phyloP scores from a whole-genome alignment of 768 basidiomycete species.

The Lactarius trivialis region DNA sequence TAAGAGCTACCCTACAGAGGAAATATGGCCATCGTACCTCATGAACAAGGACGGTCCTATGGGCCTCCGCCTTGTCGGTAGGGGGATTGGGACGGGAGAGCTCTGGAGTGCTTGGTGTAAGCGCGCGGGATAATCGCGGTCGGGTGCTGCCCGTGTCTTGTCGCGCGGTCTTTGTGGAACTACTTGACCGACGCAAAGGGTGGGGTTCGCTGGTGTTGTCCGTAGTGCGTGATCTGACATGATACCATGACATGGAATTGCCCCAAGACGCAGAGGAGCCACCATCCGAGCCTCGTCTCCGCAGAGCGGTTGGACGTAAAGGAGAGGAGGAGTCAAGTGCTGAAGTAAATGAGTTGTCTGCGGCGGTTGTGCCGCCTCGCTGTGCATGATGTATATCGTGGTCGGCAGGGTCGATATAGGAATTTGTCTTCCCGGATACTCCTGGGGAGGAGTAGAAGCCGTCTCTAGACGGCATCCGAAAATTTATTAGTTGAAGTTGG shows the following conservation, averaged over 20 bases:
- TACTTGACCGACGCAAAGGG: constrained; percentile 17
- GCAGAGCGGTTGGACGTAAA: constrained; percentile 9
- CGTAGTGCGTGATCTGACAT: constrained; percentile 25
- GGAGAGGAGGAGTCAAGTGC: constrained; percentile 9
- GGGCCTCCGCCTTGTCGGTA: background rate
- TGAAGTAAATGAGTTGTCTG: constrained; percentile 21
- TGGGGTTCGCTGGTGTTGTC: constrained; percentile 22
- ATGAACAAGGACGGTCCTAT: constrained; percentile 49
- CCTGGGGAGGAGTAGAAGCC: background rate
- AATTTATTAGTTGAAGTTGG: background rate
- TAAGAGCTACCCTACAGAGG: background rate
- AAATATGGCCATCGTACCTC: constrained; percentile 35
- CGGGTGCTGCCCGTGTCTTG: constrained; percentile 16
- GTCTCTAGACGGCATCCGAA: constrained; percentile 20
- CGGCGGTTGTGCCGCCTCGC: background rate
- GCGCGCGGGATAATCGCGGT: constrained; percentile 16
- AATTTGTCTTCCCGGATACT: background rate
- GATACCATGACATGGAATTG: constrained; percentile 6
- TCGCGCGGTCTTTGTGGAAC: constrained; percentile 13
- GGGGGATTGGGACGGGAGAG: background rate
- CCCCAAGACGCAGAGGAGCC: constrained; percentile 16
- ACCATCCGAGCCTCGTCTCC: constrained; percentile 30
- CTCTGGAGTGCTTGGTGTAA: constrained; percentile 10
- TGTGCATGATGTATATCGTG: background rate
- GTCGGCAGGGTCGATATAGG: constrained; percentile 2